Percentiles rank a stretch among this genome's conserved stretches.
Conservation (phyloP, 768 basidiomycete species). For the Termitomyces sp. region DNA sequence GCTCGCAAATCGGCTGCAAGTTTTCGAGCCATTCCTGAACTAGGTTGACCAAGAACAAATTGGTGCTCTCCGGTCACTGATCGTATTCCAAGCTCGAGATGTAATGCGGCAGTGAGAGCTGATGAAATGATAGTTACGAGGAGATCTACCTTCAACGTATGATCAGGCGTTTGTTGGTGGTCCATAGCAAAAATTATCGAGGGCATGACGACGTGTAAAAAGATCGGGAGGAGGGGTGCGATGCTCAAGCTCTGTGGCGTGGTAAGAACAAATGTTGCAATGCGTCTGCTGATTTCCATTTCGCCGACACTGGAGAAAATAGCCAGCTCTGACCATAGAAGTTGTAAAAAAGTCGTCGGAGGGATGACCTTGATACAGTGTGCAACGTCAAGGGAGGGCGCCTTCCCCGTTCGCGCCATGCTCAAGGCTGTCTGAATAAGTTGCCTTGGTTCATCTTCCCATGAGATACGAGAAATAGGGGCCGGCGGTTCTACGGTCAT, state of each 20-base stretch:
- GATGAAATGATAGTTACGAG: conserved; percentile 64
- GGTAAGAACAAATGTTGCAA: conserved; percentile 67
- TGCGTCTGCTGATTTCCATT: conserved; percentile 57
- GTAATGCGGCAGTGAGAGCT: conserved; percentile 60
- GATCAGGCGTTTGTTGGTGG: conserved; percentile 47
- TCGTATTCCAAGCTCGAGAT: conserved; percentile 67
- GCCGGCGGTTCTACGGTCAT: background rate
- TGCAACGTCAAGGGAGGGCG: conserved; percentile 61
- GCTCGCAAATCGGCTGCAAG: conserved; percentile 60
- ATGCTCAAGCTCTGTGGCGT: conserved; percentile 48
- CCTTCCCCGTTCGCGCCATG: conserved; percentile 58
- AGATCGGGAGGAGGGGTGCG: conserved; percentile 71
- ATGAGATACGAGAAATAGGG: conserved; percentile 27
- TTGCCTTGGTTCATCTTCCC: conserved; percentile 52
- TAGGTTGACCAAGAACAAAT: conserved; percentile 57
- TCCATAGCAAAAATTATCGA: conserved; percentile 56
- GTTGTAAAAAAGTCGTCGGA: conserved; percentile 58
- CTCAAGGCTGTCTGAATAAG: conserved; percentile 55
- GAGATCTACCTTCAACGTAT: conserved; percentile 56
- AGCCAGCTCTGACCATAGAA: conserved; percentile 68
- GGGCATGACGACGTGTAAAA: conserved; percentile 66
- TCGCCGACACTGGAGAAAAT: conserved; percentile 53
- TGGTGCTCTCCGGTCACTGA: conserved; percentile 47
- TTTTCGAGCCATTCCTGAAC: conserved; percentile 59
- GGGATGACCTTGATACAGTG: conserved; percentile 57